phyloP scores from a whole-genome alignment of 768 basidiomycete genomes.

The Psilocybe cyanescens region DNA sequence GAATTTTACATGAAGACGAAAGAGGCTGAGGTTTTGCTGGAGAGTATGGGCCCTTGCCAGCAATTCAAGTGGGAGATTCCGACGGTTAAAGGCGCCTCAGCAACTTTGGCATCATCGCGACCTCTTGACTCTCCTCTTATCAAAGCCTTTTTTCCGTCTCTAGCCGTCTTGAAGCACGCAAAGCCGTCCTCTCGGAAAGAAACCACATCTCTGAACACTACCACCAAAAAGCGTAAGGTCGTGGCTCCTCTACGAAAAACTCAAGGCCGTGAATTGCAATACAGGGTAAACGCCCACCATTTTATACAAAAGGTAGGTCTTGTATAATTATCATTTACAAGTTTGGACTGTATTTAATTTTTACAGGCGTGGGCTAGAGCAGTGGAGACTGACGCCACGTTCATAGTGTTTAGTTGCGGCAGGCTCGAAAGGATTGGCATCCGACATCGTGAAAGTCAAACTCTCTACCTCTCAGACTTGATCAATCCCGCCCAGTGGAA shows the following conservation, averaged over 20 bases:
- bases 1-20: too few relatives aligned
- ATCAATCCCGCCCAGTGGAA: conserved; percentile 28
- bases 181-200: not conserved
- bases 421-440: conserved; percentile 11
- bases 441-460: conserved; percentile 14
- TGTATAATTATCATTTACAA: too few relatives aligned
- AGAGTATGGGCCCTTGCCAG: not conserved
- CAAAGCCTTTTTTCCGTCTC: not conserved
- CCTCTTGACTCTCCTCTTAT: not conserved
- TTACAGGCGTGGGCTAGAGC: conserved; percentile 15
- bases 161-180: too few relatives aligned
- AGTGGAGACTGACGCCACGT: conserved; percentile 7
- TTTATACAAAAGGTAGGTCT: conserved; percentile 1
- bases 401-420: conserved; percentile 13
- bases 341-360: too few relatives aligned
- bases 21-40: too few relatives aligned
- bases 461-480: conserved; percentile 9
- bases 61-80: not conserved
- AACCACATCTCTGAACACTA: not conserved
- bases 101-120: not conserved
- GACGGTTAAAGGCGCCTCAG: not conserved
- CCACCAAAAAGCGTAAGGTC: not conserved
- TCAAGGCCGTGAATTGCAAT: not conserved
- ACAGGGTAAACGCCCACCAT: not conserved
- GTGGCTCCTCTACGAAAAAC: not conserved